Conservation (phyloP, 1,284 basidiomycete species). For the Athelia sp. region DNA sequence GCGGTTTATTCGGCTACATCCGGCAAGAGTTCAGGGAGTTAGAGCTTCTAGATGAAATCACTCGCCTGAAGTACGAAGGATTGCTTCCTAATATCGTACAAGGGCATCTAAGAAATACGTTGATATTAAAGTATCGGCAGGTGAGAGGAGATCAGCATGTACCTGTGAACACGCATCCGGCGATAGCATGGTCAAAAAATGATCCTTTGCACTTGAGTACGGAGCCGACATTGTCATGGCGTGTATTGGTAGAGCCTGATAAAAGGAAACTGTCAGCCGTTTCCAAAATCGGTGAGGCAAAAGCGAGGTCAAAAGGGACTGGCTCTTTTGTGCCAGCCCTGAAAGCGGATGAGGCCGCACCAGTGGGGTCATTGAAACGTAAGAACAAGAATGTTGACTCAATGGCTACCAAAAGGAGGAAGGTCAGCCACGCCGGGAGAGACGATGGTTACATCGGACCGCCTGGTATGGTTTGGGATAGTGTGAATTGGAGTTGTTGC, state of each 20-base stretch:
- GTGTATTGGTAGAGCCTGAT: neutral
- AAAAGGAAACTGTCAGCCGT: neutral
- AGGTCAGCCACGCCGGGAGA: too few relatives aligned
- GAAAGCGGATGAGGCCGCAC: neutral
- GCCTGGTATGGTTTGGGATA: neutral
- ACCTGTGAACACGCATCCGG: slow-evolving; percentile 10
- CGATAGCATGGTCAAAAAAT: slow-evolving; percentile 10
- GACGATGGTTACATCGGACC: neutral
- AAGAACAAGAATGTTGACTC: neutral
- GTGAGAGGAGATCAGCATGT: slow-evolving; percentile 11
- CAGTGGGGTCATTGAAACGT: too few relatives aligned
- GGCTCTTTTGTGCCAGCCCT: neutral
- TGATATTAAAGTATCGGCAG: slow-evolving; percentile 14
- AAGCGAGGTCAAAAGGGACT: too few relatives aligned
- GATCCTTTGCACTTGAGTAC: neutral
- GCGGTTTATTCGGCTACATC: slow-evolving; percentile 12
- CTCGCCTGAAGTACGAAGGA: slow-evolving; percentile 15
- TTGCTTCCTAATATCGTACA: slow-evolving; percentile 14
- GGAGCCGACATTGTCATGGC: neutral
- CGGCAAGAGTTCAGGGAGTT: slow-evolving; percentile 25
- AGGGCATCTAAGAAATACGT: slow-evolving; percentile 9
- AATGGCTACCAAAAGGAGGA: neutral
- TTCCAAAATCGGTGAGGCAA: neutral
- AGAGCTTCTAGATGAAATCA: slow-evolving; percentile 28
- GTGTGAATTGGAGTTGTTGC: neutral